Conservation (phyloP, 306 rosid genomes). For the Cicer chorassanicum region DNA sequence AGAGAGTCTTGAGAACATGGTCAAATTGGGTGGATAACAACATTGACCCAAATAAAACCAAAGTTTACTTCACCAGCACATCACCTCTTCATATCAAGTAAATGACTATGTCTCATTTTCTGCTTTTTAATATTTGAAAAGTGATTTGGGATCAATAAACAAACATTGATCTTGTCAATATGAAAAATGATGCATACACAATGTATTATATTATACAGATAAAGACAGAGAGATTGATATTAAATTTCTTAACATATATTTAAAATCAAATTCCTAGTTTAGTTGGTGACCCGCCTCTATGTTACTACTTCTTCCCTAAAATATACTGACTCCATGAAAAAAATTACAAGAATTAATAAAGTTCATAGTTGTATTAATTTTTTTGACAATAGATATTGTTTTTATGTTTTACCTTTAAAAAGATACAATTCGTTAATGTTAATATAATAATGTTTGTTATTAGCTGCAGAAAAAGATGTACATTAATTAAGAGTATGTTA, state of each 20-base stretch:
- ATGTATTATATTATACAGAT: not conserved
- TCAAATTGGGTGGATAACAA: conserved; percentile 81
- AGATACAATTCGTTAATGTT: too few species aligned
- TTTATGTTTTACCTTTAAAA: too few species aligned
- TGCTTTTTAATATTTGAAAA: not conserved
- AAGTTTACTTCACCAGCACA: conserved; percentile 81
- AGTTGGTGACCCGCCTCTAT: too few species aligned
- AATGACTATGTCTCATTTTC: conserved; percentile 31
- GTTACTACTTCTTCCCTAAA: too few species aligned
- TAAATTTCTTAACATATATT: not conserved
- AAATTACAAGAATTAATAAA: too few species aligned
- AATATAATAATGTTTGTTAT: too few species aligned
- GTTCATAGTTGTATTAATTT: too few species aligned
- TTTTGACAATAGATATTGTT: too few species aligned
- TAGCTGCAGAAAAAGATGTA: too few species aligned
- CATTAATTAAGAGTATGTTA: too few species aligned
- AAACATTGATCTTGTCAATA: conserved; percentile 1
- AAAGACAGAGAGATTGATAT: not conserved
- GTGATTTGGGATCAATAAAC: not conserved
- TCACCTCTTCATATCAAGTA: conserved; percentile 99
- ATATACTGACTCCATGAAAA: too few species aligned
- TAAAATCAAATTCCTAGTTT: too few species aligned
- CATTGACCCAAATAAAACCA: conserved; percentile 74
- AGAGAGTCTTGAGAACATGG: conserved; percentile 82
- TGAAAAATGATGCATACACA: conserved; percentile 4